Evolutionary conservation across 768 basidiomycete species (phyloP), one percentile per base, ranked within the genome.

Genomic region (Lactifluus volemus): DNA sequence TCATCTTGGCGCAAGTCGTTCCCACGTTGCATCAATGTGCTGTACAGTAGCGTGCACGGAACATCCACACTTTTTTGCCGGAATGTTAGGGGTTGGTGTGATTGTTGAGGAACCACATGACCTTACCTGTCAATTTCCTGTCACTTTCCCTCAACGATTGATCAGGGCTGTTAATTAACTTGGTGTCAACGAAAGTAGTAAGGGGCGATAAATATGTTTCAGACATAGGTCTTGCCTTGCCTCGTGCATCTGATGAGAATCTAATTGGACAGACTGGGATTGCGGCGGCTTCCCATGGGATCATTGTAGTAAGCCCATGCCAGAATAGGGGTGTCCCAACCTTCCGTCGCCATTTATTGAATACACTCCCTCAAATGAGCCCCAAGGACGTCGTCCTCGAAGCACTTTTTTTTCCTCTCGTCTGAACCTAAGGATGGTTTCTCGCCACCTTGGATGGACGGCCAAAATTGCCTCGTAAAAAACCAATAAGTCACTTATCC

Each of bases 191-290:
- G 29, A 57, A 61, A 61, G 60, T 52, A 30, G 55, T 61, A 57
- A 47, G 57, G 41, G 50, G 60, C 50, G 11, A 29, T 34, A 48
- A 21, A 61, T 61, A 48, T 45, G 60, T 57, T 52, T 61, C 60
- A 48, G 29, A 51, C 55, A 25, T 48, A 30, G 15, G 19, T 34
- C 49, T 57, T 19, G 11, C n/a, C 49, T 57, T 30, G 45, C 55
- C 49, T 51, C 49, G 60, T 52, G 58, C 34, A 39, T 59, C 58
- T 59, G 58, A 59, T 59, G 44, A 47, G 51, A 59, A 59, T 39
- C 25, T 32, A 44, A 58, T 25, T 30, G 5, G 45, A 47, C 58
- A 36, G 41, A 47, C 45, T 57, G 5, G 21, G 58, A 50, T 34
- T 15, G 32, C 34, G 38, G 61, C 58, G 21, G 49, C 29, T 11